Conservation (phyloP, 2,329 filamentous ascomycete species). For the Ceratocystis cacaofunesta region DNA sequence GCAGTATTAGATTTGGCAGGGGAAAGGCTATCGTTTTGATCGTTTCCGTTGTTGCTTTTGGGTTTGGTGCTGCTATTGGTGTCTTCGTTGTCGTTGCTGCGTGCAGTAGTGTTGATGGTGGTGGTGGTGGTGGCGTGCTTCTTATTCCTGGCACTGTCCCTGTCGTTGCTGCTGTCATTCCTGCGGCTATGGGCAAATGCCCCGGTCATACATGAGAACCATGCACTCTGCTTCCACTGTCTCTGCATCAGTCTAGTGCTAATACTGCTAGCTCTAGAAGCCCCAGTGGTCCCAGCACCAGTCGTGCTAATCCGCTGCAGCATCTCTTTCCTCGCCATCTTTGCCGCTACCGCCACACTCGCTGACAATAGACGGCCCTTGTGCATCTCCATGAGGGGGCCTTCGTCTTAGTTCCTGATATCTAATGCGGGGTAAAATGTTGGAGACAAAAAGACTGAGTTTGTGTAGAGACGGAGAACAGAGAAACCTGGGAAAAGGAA, state of each 20-base stretch:
- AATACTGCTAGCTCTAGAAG: background rate
- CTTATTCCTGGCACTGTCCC: too few relatives aligned
- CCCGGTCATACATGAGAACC: background rate
- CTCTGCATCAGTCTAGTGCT: background rate
- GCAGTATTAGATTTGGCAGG: background rate
- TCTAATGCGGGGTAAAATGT: too few relatives aligned
- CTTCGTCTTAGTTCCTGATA: too few relatives aligned
- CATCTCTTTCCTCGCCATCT: background rate
- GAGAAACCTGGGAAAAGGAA: too few relatives aligned
- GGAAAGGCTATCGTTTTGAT: background rate
- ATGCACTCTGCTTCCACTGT: background rate
- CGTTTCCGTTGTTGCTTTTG: background rate
- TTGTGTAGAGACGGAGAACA: too few relatives aligned
- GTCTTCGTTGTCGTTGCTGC: background rate
- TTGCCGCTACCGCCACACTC: too few relatives aligned
- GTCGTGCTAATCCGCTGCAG: background rate
- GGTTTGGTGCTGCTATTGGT: background rate
- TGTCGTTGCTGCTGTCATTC: background rate
- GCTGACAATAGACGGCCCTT: too few relatives aligned
- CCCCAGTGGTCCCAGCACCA: background rate
- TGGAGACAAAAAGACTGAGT: too few relatives aligned
- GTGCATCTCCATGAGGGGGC: too few relatives aligned
- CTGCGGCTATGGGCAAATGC: background rate
- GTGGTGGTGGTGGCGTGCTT: background rate
- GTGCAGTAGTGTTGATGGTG: background rate